These are phyloP conservation scores for Pycnococcus provasolii DNA, from an alignment of 139 green algal genomes.

Conservation along the genomic window DNA sequence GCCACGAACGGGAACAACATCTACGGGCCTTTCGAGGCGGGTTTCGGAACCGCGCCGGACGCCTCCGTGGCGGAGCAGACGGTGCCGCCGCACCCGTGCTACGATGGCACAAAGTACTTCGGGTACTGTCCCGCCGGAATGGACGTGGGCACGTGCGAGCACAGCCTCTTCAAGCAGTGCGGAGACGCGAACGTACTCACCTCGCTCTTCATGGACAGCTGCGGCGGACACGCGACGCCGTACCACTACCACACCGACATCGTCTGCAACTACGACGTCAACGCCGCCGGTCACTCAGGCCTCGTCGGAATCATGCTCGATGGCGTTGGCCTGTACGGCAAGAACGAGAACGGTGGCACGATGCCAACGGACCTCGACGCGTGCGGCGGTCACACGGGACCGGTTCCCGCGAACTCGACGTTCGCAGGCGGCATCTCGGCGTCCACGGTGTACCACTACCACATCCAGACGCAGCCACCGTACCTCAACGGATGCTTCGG, in stretches of 20 bases:
- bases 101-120: not conserved
- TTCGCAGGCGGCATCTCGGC: too few species aligned
- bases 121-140: not conserved
- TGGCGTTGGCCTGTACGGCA: too few species aligned
- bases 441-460: not conserved
- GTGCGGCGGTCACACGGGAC: not conserved
- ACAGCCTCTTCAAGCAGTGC: too few species aligned
- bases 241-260: not conserved
- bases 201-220: not conserved
- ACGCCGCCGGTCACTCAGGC: not conserved
- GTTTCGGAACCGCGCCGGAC: not conserved
- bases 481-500: not conserved
- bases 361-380: not conserved
- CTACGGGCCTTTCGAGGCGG: not conserved
- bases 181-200: too few species aligned
- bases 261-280: not conserved
- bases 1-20: not conserved
- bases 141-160: not conserved
- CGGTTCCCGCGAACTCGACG: too few species aligned
- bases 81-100: too few species aligned
- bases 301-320: too few species aligned
- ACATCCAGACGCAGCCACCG: not conserved
- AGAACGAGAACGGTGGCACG: too few species aligned
- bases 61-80: too few species aligned
- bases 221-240: not conserved